A percentile compares a stretch with the other conserved stretches of the same genome.
Evolutionary conservation across 345 rosid species (phyloP).

Genomic region (rapeseed (Brassica napus)): DNA sequence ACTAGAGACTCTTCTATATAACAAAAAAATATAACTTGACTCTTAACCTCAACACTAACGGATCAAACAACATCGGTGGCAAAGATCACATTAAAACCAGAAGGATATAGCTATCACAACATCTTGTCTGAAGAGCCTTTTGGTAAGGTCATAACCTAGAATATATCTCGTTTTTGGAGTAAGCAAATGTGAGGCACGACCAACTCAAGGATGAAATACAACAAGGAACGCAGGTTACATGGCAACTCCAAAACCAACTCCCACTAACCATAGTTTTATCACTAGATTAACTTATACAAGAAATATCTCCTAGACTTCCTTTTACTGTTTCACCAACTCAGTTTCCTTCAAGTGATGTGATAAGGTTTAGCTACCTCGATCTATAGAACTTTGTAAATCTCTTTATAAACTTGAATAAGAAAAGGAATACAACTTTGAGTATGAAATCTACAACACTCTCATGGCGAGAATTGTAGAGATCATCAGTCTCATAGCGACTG

Average conservation of each 20-base stretch:
- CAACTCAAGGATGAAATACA: slow-evolving; percentile 2
- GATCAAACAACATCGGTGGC: slow-evolving; percentile 15
- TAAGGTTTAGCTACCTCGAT: too few relatives aligned
- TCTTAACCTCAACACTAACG: slow-evolving; percentile 21
- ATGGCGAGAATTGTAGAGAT: too few relatives aligned
- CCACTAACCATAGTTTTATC: neutral
- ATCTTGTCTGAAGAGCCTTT: slow-evolving; percentile 27
- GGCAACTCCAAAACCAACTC: neutral
- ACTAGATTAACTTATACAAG: neutral
- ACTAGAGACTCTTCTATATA: slow-evolving; percentile 29
- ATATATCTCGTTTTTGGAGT: neutral
- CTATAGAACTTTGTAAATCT: too few relatives aligned
- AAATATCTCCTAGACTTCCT: neutral
- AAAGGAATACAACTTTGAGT: too few relatives aligned
- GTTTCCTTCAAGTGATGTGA: neutral
- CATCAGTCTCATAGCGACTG: too few relatives aligned
- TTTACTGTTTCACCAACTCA: neutral
- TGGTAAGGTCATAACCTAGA: neutral
- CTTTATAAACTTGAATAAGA: too few relatives aligned
- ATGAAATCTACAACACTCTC: too few relatives aligned
- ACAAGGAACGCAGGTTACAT: neutral
- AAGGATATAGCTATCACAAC: neutral
- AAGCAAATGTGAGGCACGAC: neutral
- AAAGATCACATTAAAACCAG: neutral
- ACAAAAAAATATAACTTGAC: slow-evolving; percentile 12